Percentiles rank a stretch among this genome's conserved stretches.
These are phyloP conservation scores for Fusarium metavorans DNA, from an alignment of 2,329 filamentous ascomycete species.

Conservation along the genomic window DNA sequence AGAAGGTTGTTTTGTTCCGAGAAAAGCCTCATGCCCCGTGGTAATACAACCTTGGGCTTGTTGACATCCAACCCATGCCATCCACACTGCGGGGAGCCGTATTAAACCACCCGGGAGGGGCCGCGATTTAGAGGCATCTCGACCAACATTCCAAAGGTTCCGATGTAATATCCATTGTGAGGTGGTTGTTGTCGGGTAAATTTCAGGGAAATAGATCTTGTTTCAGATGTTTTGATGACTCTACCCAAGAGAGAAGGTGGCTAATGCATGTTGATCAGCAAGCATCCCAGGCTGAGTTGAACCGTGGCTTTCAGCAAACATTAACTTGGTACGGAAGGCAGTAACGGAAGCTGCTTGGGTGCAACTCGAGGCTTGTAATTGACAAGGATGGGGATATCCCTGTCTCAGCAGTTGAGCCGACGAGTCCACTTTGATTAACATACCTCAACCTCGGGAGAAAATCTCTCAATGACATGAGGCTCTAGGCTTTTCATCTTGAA, in stretches of 20 bases:
- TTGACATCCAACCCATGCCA: background rate
- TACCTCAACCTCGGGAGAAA: background rate
- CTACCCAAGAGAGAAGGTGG: background rate
- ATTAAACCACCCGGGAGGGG: background rate
- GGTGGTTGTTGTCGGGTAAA: background rate
- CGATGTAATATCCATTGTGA: background rate
- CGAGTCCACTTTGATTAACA: background rate
- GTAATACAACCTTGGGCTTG: background rate
- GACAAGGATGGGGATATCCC: background rate
- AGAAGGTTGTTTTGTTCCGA: background rate
- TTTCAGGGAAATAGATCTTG: background rate
- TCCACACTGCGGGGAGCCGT: background rate
- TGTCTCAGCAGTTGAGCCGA: background rate
- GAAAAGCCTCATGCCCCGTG: background rate
- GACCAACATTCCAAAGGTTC: background rate
- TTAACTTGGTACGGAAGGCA: background rate
- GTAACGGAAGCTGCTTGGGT: background rate
- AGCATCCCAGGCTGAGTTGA: background rate
- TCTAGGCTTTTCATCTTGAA: background rate
- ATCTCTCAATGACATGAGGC: background rate
- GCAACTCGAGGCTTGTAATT: background rate
- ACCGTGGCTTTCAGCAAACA: background rate
- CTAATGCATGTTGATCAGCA: background rate
- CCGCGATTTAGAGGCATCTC: background rate
- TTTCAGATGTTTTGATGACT: background rate